Conservation (phyloP, 139 green algal genomes). For the Chlamydomonas incerta region DNA sequence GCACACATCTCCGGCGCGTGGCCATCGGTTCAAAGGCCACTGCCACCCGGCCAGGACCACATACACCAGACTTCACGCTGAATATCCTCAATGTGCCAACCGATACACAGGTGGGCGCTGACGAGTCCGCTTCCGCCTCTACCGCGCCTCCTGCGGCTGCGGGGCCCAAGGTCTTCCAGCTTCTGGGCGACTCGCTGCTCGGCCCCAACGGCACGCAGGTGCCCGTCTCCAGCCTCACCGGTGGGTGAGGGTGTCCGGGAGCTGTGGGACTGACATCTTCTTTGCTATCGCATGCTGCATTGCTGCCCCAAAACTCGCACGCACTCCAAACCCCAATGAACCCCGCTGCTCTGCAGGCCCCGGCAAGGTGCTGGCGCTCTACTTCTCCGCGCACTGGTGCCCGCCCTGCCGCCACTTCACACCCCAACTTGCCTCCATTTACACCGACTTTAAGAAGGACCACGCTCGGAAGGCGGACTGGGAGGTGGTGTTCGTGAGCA, state of each 20-base stretch:
- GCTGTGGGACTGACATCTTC: too few relatives aligned
- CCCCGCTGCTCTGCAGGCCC: constrained; percentile 5
- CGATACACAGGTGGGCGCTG: not conserved
- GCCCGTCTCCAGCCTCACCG: constrained; percentile 16
- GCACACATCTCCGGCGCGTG: too few relatives aligned
- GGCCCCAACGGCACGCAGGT: not conserved
- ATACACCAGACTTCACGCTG: too few relatives aligned
- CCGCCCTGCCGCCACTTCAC: constrained; percentile 46
- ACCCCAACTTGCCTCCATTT: constrained; percentile 18
- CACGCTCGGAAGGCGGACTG: not conserved
- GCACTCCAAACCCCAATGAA: too few relatives aligned
- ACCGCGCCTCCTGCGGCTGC: too few relatives aligned
- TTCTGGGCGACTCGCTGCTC: not conserved
- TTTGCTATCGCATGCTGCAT: too few relatives aligned
- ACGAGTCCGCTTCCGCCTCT: not conserved
- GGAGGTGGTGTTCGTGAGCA: constrained; percentile 37
- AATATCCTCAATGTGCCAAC: too few relatives aligned
- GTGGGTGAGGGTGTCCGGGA: too few relatives aligned
- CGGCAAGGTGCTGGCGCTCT: constrained; percentile 26
- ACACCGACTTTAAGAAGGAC: constrained; percentile 3
- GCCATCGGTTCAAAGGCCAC: too few relatives aligned
- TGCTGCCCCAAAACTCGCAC: too few relatives aligned
- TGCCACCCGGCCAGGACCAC: too few relatives aligned
- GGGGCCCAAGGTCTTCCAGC: not conserved
- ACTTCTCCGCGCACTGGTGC: constrained; percentile 50